A percentile compares a stretch with the other conserved stretches of the same genome.
Conservation (phyloP, 2,329 filamentous ascomycete genomes). For the Sclerotinia trifoliorum region DNA sequence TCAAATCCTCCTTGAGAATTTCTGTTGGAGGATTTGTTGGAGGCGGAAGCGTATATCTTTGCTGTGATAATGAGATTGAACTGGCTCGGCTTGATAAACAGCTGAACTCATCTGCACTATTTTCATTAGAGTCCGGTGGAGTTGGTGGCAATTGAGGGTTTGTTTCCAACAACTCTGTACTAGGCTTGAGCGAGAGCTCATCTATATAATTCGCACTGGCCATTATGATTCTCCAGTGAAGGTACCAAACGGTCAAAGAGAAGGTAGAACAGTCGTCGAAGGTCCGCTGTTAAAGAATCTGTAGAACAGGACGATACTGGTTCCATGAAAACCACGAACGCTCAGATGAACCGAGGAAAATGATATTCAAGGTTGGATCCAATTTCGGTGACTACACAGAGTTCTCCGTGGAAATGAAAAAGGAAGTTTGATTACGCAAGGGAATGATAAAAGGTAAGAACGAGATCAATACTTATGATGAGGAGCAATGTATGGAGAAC, state of each 20-base stretch:
- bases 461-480: constrained; percentile 7
- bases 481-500: background rate
- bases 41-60: constrained; percentile 62
- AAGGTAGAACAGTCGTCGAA: background rate
- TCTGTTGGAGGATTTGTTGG: constrained; percentile 54
- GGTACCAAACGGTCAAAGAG: background rate
- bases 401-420: background rate
- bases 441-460: background rate
- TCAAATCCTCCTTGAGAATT: constrained; percentile 72
- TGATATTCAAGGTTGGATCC: constrained; percentile 1
- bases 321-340: background rate
- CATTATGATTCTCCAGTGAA: background rate
- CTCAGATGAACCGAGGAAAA: background rate
- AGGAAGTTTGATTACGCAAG: background rate
- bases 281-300: background rate
- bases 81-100: constrained; percentile 30
- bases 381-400: background rate
- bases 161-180: background rate
- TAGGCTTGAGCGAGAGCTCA: too few species aligned
- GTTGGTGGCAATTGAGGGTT: constrained; percentile 32
- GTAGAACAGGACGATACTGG: constrained; percentile 1
- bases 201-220: background rate
- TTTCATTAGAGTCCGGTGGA: constrained; percentile 37
- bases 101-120: constrained; percentile 30
- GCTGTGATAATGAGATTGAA: constrained; percentile 18